A percentile compares a stretch with the other conserved stretches of the same genome.
Conservation (phyloP, 345 rosid species). For the Salix arbutifolia region DNA sequence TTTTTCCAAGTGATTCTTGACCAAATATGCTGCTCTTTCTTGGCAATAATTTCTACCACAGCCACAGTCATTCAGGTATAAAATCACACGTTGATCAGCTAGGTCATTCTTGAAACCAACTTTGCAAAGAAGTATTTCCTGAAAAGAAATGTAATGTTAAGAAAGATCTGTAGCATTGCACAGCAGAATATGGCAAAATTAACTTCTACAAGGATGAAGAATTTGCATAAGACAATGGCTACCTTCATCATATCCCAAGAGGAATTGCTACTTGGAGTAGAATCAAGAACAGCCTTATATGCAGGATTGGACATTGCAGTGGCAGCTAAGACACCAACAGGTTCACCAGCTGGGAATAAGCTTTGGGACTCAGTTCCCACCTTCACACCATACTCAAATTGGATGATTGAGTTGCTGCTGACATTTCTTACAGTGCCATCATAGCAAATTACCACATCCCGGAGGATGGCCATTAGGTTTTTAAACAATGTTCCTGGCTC, state of each 20-base stretch:
- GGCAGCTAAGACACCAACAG: constrained; percentile 95
- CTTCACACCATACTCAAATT: constrained; percentile 65
- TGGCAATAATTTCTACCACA: constrained; percentile 78
- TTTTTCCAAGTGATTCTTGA: constrained; percentile 71
- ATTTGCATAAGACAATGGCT: background rate
- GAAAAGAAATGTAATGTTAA: constrained; percentile 15
- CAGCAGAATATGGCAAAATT: background rate
- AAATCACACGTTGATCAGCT: constrained; percentile 65
- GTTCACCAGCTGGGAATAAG: constrained; percentile 83
- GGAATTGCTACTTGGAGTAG: constrained; percentile 75
- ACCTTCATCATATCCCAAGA: constrained; percentile 99
- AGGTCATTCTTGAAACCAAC: constrained; percentile 67
- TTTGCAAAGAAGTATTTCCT: constrained; percentile 88
- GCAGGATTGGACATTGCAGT: constrained; percentile 99
- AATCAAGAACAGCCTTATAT: constrained; percentile 96
- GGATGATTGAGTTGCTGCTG: constrained; percentile 76
- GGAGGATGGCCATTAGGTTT: constrained; percentile 91
- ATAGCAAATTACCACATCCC: constrained; percentile 79
- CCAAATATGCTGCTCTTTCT: constrained; percentile 64
- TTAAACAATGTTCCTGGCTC: constrained; percentile 96
- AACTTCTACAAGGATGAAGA: background rate
- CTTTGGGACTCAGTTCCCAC: constrained; percentile 43
- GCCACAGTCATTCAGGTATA: constrained; percentile 61
- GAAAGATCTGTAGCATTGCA: background rate
- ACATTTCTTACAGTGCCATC: constrained; percentile 92